Evolutionary conservation across 2,329 filamentous ascomycete species (phyloP).

Genomic region (Neonectria neomacrospora): DNA sequence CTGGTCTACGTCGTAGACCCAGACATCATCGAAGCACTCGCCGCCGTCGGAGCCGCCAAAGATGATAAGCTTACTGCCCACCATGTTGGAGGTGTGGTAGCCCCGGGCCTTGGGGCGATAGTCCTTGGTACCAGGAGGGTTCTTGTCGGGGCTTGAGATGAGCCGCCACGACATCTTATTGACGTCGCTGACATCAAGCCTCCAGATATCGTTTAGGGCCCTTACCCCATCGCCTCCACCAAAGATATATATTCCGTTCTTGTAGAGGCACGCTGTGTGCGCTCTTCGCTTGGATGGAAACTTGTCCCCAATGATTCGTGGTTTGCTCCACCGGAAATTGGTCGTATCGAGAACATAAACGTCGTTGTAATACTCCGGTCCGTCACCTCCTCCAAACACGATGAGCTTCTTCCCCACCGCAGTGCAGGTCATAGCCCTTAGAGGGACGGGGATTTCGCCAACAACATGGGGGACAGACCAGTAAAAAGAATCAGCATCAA

Average conservation of each 20-base stretch:
- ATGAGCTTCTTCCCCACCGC: constrained; percentile 77
- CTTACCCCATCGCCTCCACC: constrained; percentile 77
- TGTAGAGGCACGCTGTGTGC: constrained; percentile 77
- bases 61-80: constrained; percentile 77
- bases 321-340: constrained; percentile 74
- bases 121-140: constrained; percentile 48
- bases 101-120: constrained; percentile 70
- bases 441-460: constrained; percentile 71
- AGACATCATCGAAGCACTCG: constrained; percentile 78
- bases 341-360: constrained; percentile 78
- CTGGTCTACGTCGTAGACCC: constrained; percentile 76
- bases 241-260: constrained; percentile 78
- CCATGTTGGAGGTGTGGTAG: constrained; percentile 80
- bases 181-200: constrained; percentile 74
- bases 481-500: constrained; percentile 76
- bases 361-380: constrained; percentile 77
- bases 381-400: constrained; percentile 76
- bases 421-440: constrained; percentile 78
- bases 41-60: constrained; percentile 76
- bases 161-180: constrained; percentile 76
- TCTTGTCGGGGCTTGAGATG: constrained; percentile 62
- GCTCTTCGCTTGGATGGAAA: constrained; percentile 71
- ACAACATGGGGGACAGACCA: constrained; percentile 74
- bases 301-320: constrained; percentile 67
- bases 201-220: constrained; percentile 77